These are phyloP conservation scores for Claviceps sp. DNA, from an alignment of 2,329 filamentous ascomycete species.

Conservation along the genomic window DNA sequence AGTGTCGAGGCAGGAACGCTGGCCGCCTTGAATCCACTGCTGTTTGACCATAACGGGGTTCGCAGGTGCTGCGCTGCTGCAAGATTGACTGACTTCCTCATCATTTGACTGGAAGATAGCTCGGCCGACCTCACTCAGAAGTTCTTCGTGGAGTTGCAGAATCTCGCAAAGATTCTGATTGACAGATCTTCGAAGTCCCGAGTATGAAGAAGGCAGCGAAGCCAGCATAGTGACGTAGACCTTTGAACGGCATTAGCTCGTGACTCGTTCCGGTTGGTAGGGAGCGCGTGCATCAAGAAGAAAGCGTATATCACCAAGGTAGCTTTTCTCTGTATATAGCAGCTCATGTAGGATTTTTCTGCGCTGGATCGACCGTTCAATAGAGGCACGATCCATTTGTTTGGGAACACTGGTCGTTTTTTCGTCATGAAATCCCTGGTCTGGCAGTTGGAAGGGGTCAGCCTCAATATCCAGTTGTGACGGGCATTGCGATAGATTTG, in stretches of 20 bases:
- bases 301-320: constrained; percentile 76
- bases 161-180: constrained; percentile 70
- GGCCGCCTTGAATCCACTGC: background rate
- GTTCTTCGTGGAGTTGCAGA: constrained; percentile 67
- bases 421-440: constrained; percentile 54
- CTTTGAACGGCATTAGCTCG: constrained; percentile 26
- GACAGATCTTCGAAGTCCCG: constrained; percentile 55
- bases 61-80: constrained; percentile 31
- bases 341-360: constrained; percentile 75
- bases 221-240: constrained; percentile 64
- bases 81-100: constrained; percentile 31
- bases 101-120: constrained; percentile 57
- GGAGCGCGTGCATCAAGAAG: constrained; percentile 57
- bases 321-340: constrained; percentile 73
- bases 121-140: constrained; percentile 61
- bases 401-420: constrained; percentile 41
- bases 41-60: background rate
- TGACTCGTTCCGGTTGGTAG: background rate
- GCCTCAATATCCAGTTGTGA: constrained; percentile 50
- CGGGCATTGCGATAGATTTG: constrained; percentile 35
- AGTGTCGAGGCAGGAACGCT: constrained; percentile 16
- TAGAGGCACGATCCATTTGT: constrained; percentile 52
- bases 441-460: constrained; percentile 43
- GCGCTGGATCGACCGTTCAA: constrained; percentile 58
- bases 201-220: constrained; percentile 52